Base-by-base conservation (phyloP, 768 basidiomycete genomes). In the Rubroboletus pulcherrimus region DNA sequence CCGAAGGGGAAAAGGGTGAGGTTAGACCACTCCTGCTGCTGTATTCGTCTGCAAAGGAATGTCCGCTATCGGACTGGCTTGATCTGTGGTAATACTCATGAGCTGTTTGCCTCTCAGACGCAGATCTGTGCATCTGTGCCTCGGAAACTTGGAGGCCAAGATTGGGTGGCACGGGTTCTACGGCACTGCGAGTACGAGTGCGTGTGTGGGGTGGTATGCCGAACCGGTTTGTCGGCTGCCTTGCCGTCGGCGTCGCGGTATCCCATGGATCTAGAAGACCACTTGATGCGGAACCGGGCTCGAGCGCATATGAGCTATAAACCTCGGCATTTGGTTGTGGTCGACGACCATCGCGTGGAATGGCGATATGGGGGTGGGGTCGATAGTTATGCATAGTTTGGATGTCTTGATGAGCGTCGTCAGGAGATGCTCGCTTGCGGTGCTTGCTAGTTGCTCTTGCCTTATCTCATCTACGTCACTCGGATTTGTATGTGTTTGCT, bases 61-160 rank as follows among this genome's bases (percentile, higher is more conserved):
- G 56, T 19, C 66, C 71, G 12, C 73, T 58, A 51, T 79, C 78
- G 50, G 75, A 78, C 56, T 62, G 70, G 62, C 71, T 78, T 45
- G 73, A 67, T 53, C 74, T 71, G 60, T 80, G 75, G 9, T 69
- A 49, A 59, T 67, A 51, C 58, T 65, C 57, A 56, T 67, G 42
- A 51, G 64, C 54, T 49, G 68, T 58, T 48, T 66, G 61, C 68
- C 68, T 56, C 29, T 72, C 66, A 12, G 82, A 83, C 7, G 68
- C 60, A 17, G 81, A 75, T 50, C 80, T 78, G 54, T 78, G 73
- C 30, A 82, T 56, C 57, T 80, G 77, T 12, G 83, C 78, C 45
- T 86, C 81, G 26, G 83, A 81, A 57, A 33, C 48, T 47, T 46
- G 62, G 29, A 83, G 81, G 7, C 74, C 57, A 17, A 80, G 66